Conservation (phyloP, 805 yeast genomes). For the Metschnikowia cerradonensis region DNA sequence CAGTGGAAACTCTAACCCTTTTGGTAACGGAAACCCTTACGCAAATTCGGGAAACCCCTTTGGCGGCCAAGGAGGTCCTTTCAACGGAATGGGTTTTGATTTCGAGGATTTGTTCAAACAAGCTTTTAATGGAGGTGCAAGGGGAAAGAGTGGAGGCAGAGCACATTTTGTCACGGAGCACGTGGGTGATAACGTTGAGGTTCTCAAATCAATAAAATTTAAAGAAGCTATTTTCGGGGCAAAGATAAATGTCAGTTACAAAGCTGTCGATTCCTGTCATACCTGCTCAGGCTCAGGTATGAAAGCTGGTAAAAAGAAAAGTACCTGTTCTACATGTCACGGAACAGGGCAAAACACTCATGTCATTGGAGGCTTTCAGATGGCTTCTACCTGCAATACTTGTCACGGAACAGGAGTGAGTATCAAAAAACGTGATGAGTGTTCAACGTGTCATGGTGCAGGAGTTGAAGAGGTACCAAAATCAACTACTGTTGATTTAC, state of each 20-base stretch:
- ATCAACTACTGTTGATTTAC: conserved; percentile 77
- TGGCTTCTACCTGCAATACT: conserved; percentile 85
- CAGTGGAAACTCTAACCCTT: conserved; percentile 49
- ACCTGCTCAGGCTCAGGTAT: conserved; percentile 86
- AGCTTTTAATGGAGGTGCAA: conserved; percentile 44
- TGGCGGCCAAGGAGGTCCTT: conserved; percentile 46
- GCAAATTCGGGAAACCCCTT: conserved; percentile 43
- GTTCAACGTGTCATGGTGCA: conserved; percentile 81
- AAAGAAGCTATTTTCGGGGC: conserved; percentile 87
- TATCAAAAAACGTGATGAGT: conserved; percentile 62
- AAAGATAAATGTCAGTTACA: conserved; percentile 60
- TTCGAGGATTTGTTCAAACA: conserved; percentile 45
- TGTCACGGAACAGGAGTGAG: conserved; percentile 89
- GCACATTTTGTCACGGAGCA: conserved; percentile 64
- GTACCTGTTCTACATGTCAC: conserved; percentile 81
- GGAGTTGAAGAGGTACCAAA: conserved; percentile 72
- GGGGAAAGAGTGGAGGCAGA: conserved; percentile 27
- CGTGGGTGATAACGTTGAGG: conserved; percentile 86
- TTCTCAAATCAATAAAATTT: conserved; percentile 66
- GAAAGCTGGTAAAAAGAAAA: conserved; percentile 66
- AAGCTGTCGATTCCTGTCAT: conserved; percentile 69
- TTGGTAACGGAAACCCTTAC: conserved; percentile 34
- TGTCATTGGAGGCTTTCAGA: conserved; percentile 88
- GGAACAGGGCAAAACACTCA: conserved; percentile 93
- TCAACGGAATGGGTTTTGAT: conserved; percentile 50